phyloP scores from a whole-genome alignment of 228 moss, liverwort and hornwort genomes.

The Sphagnum fallax region DNA sequence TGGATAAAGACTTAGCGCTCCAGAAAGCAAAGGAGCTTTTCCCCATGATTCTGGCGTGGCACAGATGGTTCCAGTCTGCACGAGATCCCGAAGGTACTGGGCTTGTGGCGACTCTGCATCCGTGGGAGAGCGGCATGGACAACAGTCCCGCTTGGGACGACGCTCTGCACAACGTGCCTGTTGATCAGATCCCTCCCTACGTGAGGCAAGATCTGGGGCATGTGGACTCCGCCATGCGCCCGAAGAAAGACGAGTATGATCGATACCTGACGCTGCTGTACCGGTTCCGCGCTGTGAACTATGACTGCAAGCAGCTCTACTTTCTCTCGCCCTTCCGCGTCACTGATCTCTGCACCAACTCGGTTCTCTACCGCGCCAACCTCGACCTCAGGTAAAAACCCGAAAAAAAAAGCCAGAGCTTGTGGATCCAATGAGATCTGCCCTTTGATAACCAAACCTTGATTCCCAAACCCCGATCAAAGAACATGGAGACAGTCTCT shows the following conservation, averaged over 20 bases:
- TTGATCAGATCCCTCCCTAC: conserved; percentile 28
- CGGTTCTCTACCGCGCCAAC: conserved; percentile 20
- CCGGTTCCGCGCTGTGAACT: conserved; percentile 13
- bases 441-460: too few species aligned
- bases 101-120: conserved; percentile 34
- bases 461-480: too few species aligned
- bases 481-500: too few species aligned
- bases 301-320: conserved; percentile 13
- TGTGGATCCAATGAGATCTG: too few species aligned
- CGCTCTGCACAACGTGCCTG: conserved; percentile 24
- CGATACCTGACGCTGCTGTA: conserved; percentile 28
- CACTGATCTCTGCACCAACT: conserved; percentile 23
- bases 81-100: conserved; percentile 34
- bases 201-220: conserved; percentile 30
- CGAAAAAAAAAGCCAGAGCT: too few species aligned
- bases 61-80: conserved; percentile 22
- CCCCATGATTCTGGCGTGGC: conserved; percentile 23
- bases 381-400: conserved; percentile 3
- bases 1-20: conserved; percentile 11
- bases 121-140: conserved; percentile 49
- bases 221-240: conserved; percentile 29
- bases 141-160: conserved; percentile 49
- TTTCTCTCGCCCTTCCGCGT: conserved; percentile 17
- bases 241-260: conserved; percentile 28
- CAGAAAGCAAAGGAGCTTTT: conserved; percentile 10